Conservation (phyloP, 495 filamentous ascomycete genomes). For the Aspergillus avenaceus region DNA sequence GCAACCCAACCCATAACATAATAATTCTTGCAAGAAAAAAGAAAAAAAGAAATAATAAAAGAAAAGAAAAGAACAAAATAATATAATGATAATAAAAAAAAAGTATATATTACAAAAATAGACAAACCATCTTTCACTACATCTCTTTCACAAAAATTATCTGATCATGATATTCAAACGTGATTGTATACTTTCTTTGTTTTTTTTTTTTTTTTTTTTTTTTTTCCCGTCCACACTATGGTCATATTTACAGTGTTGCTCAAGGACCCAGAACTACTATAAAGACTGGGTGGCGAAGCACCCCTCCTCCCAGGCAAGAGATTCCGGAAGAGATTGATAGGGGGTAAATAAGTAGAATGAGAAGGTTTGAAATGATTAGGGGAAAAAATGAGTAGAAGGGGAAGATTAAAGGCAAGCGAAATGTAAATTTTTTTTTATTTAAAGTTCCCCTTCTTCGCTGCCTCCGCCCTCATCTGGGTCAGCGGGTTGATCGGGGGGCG, state of each 20-base stretch:
- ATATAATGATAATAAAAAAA: not conserved
- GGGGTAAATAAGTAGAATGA: not conserved
- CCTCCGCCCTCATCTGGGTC: slow-evolving; percentile 34
- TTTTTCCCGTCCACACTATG: not conserved
- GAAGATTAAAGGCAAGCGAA: not conserved
- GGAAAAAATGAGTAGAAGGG: not conserved
- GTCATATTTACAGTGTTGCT: not conserved
- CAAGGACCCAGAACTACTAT: not conserved
- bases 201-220: not conserved
- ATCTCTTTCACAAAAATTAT: not conserved
- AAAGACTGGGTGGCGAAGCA: too few species aligned
- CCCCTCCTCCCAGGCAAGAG: too few species aligned
- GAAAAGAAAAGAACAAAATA: not conserved
- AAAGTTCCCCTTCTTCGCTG: slow-evolving; percentile 45
- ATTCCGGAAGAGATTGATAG: not conserved
- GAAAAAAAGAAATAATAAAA: not conserved
- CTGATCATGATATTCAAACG: not conserved
- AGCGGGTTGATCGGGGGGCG: too few species aligned
- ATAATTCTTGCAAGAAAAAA: not conserved
- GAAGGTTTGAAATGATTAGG: not conserved
- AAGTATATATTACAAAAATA: not conserved
- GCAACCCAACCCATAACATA: not conserved
- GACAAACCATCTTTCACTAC: too few species aligned
- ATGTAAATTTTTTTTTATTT: too few species aligned
- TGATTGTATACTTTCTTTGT: not conserved